Evolutionary conservation across 2,329 filamentous ascomycete species (phyloP), one percentile per base, ranked within the genome.

Genomic region (Aspergillus fischeri): DNA sequence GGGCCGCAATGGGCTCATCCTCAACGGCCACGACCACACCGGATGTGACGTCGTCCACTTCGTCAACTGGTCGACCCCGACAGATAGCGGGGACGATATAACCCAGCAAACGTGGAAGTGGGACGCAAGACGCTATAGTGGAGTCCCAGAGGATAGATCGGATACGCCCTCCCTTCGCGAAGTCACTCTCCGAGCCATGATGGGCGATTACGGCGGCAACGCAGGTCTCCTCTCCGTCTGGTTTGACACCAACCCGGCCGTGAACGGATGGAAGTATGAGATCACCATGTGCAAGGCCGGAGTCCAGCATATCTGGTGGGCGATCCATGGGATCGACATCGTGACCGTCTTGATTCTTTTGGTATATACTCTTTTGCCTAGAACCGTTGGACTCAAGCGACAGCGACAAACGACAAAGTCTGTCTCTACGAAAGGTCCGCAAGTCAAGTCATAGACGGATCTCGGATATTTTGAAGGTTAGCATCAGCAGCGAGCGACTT

Each of bases 101-200:
- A 2, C 25, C 20, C 10, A 38, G 21, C 60, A 54, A 38, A 50
- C 49, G 35, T 73, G 71, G 70, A 62, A 63, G 25, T 78, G 75
- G 75, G 66, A 67, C 52, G 73, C 74, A 21, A 67, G 53, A 57
- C 70, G 71, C 20, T 76, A 71, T 49, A 54, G 42, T 47, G 20
- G 35, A 47, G n/a, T 17, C 11, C 17, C 42, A 45, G 51, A 48
- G 32, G 48, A 50, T 24, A 4, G 44, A 17, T 25, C 21, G 6
- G 10, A 56, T 9, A 59, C 58, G 1, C 71, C 58, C 60, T 86
- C 24, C 68, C 79, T 97, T 5, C 82, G 93, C 28, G 94, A 99
- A 75, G 86, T 97, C 62, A 99, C 94, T 0, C 89, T 99, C 2
- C 86, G 92, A 58, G 96, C 91, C 73, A 97, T 99, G 92, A 99